Base-by-base conservation (phyloP, 257 asterid species). In the Nicotiana tomentosiformis region DNA sequence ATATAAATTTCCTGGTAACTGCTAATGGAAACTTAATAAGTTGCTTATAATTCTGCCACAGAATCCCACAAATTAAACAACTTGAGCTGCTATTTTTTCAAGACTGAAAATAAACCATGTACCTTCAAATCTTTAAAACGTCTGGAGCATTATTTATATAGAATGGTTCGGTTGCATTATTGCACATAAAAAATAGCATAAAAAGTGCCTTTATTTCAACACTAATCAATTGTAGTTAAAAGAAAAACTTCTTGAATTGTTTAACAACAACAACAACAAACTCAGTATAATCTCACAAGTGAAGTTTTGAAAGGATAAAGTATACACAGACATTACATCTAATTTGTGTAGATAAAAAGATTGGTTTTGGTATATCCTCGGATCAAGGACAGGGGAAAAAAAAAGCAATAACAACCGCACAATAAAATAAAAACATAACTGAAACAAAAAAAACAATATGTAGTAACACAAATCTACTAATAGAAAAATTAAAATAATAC, bases 11-110 rank as follows among this genome's bases (percentile, higher is more conserved):
- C n/a, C 35, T 20, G 35, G 35, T 70, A 43, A 70, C 58, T 43
- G 35, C n/a, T 70, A n/a, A 43, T 70, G 60, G 1, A 43, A 39
- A 46, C 62, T 74, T 14, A 74, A 49, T 3, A 39, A 49, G 20
- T 72, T 49, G 23, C 62, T 74, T 20, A 70, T 49, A 14, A 23
- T 14, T 74, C 26, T 6, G 39, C 62, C 20, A 49, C 79, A 49
- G 16, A 74, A 74, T 74, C 39, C 79, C 79, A 74, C 39, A 74
- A 46, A 74, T 46, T 74, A 49, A 49, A 74, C 4, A 74, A 74
- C 5, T 23, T 72, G 60, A 46, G 79, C 37, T 72, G 61, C 20
- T 74, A 23, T 23, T 74, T 46, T 12, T 23, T 74, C 61, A 23
- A 23, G 39, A 23, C 61, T 49, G 39, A 14, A 23, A 23, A 49